phyloP scores from a whole-genome alignment of 768 basidiomycete species.

The Chlorophyllum brunneum region DNA sequence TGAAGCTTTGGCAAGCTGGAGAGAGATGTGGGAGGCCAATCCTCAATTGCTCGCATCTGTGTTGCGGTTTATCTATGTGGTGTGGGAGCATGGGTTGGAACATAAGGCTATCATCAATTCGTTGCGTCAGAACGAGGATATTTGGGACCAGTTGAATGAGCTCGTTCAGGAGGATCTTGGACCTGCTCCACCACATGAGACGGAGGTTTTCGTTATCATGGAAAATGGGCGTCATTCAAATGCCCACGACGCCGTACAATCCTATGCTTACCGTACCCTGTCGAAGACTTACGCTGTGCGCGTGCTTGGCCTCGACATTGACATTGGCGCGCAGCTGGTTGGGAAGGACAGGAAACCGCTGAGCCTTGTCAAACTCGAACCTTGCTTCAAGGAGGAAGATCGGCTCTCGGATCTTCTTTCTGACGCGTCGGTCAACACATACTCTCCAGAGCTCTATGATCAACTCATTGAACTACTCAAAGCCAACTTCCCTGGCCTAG shows the following conservation, averaged over 20 bases:
- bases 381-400: conserved; percentile 57
- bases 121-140: conserved; percentile 50
- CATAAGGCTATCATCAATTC: conserved; percentile 57
- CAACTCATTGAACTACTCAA: conserved; percentile 47
- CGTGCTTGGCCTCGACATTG: conserved; percentile 73
- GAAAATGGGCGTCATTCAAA: conserved; percentile 51
- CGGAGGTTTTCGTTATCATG: conserved; percentile 40
- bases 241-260: conserved; percentile 56
- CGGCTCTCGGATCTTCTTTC: conserved; percentile 61
- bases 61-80: conserved; percentile 69
- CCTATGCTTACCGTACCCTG: conserved; percentile 64
- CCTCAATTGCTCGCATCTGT: conserved; percentile 73
- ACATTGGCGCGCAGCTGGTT: conserved; percentile 57
- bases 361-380: conserved; percentile 57
- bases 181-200: conserved; percentile 65
- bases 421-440: conserved; percentile 68
- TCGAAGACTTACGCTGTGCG: conserved; percentile 74
- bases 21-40: conserved; percentile 71
- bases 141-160: conserved; percentile 69
- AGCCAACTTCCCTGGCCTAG: conserved; percentile 52
- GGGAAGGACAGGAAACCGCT: conserved; percentile 45
- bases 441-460: conserved; percentile 71
- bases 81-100: conserved; percentile 79
- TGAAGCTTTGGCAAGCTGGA: conserved; percentile 66
- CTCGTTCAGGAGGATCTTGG: conserved; percentile 70